Evolutionary conservation across 331 rosid species (phyloP).

Genomic region (Dryas integrifolia): DNA sequence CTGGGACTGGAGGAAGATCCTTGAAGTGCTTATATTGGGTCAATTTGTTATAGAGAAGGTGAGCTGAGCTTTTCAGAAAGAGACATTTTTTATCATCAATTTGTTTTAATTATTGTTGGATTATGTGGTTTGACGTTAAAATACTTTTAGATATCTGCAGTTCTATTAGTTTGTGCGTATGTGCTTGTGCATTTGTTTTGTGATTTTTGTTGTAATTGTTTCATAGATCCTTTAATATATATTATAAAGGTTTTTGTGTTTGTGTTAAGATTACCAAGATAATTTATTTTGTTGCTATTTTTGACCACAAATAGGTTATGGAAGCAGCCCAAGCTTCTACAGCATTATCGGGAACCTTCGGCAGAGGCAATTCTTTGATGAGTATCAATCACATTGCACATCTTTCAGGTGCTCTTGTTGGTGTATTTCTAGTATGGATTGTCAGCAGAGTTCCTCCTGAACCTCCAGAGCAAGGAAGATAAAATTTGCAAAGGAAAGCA

Average conservation of each 20-base stretch:
- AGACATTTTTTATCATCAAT: neutral
- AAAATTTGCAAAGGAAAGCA: constrained; percentile 28
- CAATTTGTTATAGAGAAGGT: constrained; percentile 94
- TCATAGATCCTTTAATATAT: neutral
- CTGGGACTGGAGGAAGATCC: constrained; percentile 99
- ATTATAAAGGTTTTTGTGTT: neutral
- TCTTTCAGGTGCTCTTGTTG: constrained; percentile 97
- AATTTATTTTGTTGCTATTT: constrained; percentile 14
- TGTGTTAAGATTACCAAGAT: neutral
- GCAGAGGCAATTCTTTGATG: constrained; percentile 55
- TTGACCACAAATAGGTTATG: constrained; percentile 60
- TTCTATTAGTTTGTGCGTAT: neutral
- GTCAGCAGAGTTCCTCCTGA: constrained; percentile 78
- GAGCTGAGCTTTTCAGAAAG: constrained; percentile 10
- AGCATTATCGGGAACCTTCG: constrained; percentile 54
- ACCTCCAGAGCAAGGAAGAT: constrained; percentile 36
- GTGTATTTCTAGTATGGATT: constrained; percentile 86
- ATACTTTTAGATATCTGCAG: neutral
- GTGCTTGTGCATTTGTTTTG: neutral
- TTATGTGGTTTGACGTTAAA: neutral
- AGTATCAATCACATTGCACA: constrained; percentile 89
- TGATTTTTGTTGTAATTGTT: neutral
- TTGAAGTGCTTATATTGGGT: constrained; percentile 93
- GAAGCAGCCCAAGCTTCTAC: constrained; percentile 98
- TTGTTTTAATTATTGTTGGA: neutral